These are phyloP conservation scores for Ceratopteris richardii DNA, from an alignment of 75 land plant species.

Conservation along the genomic window DNA sequence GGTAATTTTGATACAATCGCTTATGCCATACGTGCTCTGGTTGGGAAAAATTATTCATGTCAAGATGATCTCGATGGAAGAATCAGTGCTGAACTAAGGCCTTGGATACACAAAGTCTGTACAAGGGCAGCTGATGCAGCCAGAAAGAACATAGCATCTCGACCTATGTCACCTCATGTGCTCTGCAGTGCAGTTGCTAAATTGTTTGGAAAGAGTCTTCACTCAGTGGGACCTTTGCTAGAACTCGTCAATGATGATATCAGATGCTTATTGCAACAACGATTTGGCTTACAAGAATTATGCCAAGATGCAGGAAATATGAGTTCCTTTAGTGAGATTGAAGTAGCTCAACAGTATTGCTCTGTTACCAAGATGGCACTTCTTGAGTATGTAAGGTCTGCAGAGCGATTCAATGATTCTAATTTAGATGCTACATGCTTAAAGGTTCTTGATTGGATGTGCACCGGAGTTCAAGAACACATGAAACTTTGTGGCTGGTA, in stretches of 20 bases:
- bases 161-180: neutral
- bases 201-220: constrained; percentile 1
- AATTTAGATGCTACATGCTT: neutral
- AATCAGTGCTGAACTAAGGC: neutral
- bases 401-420: neutral
- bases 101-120: neutral
- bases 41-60: neutral
- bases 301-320: neutral
- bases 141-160: too few species aligned
- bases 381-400: neutral
- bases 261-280: neutral
- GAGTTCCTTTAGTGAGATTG: neutral
- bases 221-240: neutral
- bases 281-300: neutral
- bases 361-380: neutral
- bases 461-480: neutral
- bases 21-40: neutral
- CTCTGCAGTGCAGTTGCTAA: neutral
- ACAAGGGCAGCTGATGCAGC: neutral
- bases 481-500: neutral
- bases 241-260: neutral
- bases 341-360: neutral
- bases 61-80: neutral
- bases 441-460: neutral
- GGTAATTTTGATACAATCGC: neutral